Evolutionary conservation across 148 eudicot species (phyloP).

Genomic region (Persicaria tinctoria): DNA sequence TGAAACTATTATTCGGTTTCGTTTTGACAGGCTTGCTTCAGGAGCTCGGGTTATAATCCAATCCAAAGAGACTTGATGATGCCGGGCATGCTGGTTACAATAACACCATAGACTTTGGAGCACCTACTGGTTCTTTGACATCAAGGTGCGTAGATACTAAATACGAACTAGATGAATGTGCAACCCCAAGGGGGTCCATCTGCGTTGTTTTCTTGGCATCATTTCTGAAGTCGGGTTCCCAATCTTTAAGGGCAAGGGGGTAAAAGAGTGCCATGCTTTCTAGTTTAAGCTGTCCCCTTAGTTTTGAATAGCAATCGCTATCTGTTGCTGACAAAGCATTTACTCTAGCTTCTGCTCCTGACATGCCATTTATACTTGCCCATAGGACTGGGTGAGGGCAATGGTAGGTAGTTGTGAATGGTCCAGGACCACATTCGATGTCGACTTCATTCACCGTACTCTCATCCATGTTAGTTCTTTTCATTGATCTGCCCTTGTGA

Average conservation of each 20-base stretch:
- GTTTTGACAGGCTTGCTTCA: slow-evolving; percentile 81
- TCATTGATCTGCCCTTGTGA: background rate
- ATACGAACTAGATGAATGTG: background rate
- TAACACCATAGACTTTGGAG: background rate
- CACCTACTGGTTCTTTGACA: background rate
- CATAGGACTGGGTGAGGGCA: background rate
- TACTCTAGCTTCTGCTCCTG: slow-evolving; percentile 1
- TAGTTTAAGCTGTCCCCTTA: slow-evolving; percentile 1
- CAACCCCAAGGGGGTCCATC: background rate
- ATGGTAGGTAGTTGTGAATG: slow-evolving; percentile 3
- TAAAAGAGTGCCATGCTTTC: slow-evolving; percentile 1
- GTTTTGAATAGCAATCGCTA: background rate
- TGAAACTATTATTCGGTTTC: slow-evolving; percentile 24
- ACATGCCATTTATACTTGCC: slow-evolving; percentile 5
- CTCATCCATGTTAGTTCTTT: background rate
- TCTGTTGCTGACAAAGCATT: slow-evolving; percentile 11
- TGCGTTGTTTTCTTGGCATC: background rate
- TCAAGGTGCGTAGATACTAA: background rate
- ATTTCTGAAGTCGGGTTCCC: background rate
- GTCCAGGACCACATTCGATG: slow-evolving; percentile 2
- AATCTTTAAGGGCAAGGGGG: background rate
- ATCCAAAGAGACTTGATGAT: slow-evolving; percentile 30
- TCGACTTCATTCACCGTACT: background rate
- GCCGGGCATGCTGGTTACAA: too few species aligned
- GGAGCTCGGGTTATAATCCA: slow-evolving; percentile 93